These are phyloP conservation scores for Heliamphora pulchella DNA, from an alignment of 179 eudicot genomes.

Conservation along the genomic window DNA sequence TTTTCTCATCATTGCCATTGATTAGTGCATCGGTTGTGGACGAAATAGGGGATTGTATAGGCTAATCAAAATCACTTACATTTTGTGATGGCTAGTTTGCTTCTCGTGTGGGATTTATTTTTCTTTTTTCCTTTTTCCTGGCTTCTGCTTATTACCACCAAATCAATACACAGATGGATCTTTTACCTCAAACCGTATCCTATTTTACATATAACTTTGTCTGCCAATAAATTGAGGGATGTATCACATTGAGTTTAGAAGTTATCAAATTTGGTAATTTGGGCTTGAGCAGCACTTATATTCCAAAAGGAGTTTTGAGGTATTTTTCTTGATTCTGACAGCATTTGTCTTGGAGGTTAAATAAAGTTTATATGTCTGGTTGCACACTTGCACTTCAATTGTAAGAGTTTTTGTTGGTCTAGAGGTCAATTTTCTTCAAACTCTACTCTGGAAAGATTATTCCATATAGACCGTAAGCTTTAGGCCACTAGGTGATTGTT, in stretches of 20 bases:
- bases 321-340: background rate
- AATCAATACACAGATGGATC: slow-evolving; percentile 9
- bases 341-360: background rate
- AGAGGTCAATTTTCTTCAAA: background rate
- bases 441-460: background rate
- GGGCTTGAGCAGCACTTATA: background rate
- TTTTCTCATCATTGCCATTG: slow-evolving; percentile 89
- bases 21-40: slow-evolving; percentile 23
- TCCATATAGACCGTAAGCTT: background rate
- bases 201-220: background rate
- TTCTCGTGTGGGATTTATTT: slow-evolving; percentile 6
- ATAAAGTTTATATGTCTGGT: background rate
- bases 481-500: background rate
- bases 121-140: background rate
- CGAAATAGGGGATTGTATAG: slow-evolving; percentile 11
- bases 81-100: slow-evolving; percentile 7
- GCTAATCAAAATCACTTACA: slow-evolving; percentile 1
- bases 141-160: background rate
- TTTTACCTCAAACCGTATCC: background rate
- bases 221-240: background rate
- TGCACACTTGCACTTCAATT: background rate
- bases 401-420: background rate
- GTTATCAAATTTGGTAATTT: background rate
- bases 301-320: background rate
- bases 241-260: background rate